Conservation (phyloP, 345 rosid genomes). For the Cardiospermum halicacabum region DNA sequence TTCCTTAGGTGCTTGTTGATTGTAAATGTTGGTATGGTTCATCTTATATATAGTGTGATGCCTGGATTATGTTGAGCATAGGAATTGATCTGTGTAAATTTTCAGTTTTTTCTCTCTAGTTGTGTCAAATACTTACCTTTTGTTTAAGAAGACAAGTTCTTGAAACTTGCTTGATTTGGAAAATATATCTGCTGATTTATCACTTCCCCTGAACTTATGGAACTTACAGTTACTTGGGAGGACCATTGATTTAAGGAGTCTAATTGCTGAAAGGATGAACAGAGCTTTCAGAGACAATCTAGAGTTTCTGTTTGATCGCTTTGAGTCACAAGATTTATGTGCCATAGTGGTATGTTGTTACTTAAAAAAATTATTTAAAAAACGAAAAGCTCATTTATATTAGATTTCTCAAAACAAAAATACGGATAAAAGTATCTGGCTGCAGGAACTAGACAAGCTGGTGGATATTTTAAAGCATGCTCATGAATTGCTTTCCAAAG, state of each 20-base stretch:
- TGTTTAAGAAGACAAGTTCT: slow-evolving; percentile 1
- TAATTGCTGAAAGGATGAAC: slow-evolving; percentile 85
- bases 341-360: slow-evolving; percentile 68
- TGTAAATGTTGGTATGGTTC: background rate
- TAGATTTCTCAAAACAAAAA: slow-evolving; percentile 1
- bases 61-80: background rate
- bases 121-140: background rate
- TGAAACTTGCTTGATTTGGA: background rate
- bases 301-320: slow-evolving; percentile 92
- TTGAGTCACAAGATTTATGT: slow-evolving; percentile 94
- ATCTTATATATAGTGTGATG: background rate
- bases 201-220: slow-evolving; percentile 18
- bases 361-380: too few relatives aligned
- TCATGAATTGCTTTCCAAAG: slow-evolving; percentile 73
- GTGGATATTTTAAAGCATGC: slow-evolving; percentile 71
- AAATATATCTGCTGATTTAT: background rate
- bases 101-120: background rate
- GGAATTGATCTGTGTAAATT: slow-evolving; percentile 2
- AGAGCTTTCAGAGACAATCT: slow-evolving; percentile 93
- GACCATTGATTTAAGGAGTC: slow-evolving; percentile 82
- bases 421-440: slow-evolving; percentile 14
- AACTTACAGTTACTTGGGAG: slow-evolving; percentile 82
- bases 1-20: background rate
- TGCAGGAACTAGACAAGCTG: slow-evolving; percentile 91
- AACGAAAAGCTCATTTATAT: slow-evolving; percentile 2